Conservation (phyloP, 78 protist species). For the Guillardia theta region DNA sequence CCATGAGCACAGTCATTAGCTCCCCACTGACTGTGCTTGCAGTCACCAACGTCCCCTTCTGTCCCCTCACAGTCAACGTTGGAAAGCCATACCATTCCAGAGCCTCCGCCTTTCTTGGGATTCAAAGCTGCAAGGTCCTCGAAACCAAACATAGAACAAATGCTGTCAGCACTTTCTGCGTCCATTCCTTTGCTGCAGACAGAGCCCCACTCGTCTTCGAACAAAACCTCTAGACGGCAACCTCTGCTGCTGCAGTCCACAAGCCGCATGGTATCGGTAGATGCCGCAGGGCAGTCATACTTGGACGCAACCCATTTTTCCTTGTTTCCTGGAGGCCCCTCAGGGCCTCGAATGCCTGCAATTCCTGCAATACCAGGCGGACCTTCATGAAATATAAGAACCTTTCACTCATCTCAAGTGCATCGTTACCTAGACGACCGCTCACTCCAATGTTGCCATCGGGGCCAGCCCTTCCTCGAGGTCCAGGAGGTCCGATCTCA, state of each 20-base stretch:
- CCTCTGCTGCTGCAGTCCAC: background rate
- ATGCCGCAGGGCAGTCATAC: background rate
- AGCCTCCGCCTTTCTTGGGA: background rate
- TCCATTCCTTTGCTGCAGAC: background rate
- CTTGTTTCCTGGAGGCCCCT: background rate
- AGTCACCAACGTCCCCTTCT: background rate
- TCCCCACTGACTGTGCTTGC: background rate
- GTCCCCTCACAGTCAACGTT: background rate
- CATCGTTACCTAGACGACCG: no score
- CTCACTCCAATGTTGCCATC: no score
- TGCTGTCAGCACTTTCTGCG: background rate
- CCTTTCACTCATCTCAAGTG: no score
- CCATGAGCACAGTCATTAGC: background rate
- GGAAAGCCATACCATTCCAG: background rate
- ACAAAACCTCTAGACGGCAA: background rate
- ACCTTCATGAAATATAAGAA: no score
- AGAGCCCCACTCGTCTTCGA: background rate
- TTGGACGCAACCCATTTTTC: background rate
- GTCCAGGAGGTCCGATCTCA: background rate
- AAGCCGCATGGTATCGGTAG: background rate
- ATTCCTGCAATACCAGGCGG: no score
- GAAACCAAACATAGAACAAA: background rate
- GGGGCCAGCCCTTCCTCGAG: no score
- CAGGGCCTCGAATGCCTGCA: no score
- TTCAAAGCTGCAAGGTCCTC: background rate